Evolutionary conservation across 1,284 basidiomycete genomes (phyloP), one percentile per base, ranked within the genome.

Genomic region (Pascua sp.): DNA sequence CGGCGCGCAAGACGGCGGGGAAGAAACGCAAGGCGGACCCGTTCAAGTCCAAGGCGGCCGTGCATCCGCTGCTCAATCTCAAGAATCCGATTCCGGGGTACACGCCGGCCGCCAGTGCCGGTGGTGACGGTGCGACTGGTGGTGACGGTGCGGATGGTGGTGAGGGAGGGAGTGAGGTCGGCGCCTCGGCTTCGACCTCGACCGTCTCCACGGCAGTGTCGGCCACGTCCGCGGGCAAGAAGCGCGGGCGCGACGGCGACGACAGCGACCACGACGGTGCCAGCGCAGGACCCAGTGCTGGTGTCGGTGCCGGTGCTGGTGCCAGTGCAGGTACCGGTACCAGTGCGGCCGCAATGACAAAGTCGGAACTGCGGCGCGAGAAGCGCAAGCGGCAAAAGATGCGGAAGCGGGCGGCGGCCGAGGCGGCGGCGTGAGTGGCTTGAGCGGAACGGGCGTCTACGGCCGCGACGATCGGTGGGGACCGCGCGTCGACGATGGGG

Each of bases 11-110:
- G 42, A 55, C 52, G 11, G 51, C 62, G 16, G 60, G 56, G 47
- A 70, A 67, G 62, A 65, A 63, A 47, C 63, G 53, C 43, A 52
- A 54, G 48, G 62, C 59, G 15, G 50, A 71, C 53, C 51, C 66
- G 15, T 65, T 72, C n/a, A 53, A 51, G 16, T 57, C 64, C 8
- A 61, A 55, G 16, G 15, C 46, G 17, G 46, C 46, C 1, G 51
- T 50, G 15, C 55, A 60, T 11, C 55, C 62, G 5, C 24, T 57
- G 51, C 45, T 59, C 11, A 54, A 48, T 38, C 56, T 60, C 47
- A 48, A 42, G 53, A 51, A 52, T 32, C 57, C 57, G 9, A 59
- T 59, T 16, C 57, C 57, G 42, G 57, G 57, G n/a, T 59, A 59
- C 49, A 49, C 49, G 43, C 37, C 53, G 15, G n/a, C 36, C 13